Base-by-base conservation (phyloP, 2,329 filamentous ascomycete species). In the Reticulascus tulasneorum region DNA sequence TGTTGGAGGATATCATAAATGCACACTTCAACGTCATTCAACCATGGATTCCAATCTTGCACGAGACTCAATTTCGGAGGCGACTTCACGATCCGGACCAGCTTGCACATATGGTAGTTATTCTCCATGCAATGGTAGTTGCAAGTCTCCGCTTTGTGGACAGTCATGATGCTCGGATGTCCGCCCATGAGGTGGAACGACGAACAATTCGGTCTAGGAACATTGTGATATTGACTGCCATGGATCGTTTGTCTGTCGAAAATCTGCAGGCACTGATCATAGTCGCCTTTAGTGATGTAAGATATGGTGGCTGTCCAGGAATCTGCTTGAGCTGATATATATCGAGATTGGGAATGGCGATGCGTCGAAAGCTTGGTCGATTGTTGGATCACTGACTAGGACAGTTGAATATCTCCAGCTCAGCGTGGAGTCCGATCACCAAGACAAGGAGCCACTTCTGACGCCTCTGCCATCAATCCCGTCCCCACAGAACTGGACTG, bases 41-140 rank as follows among this genome's bases (percentile, higher is more conserved):
- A 24, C 63, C 63, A 8, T 67, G 62, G 57, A 62, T 63, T 7
- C 60, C 60, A 1, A 60, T 65, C 11, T 34, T 64, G 7, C 60
- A 63, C 33, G 49, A 58, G 32, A 49, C 46, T 1, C 38, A 47
- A 3, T 60, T 61, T 24, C 47, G 53, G 1, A 37, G 38, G n/a
- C 47, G 51, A 3, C 33, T 63, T 2, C 35, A 45, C 11, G 45
- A 58, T 10, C 38, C 47, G 5, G 27, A 33, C 4, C 47, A 62
- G 13, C 45, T 50, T 6, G 41, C 45, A 1, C 48, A 49, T 9
- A 43, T 64, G 4, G 45, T 47, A 1, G 52, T 60, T 2, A 47
- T 66, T 2, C 44, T 65, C 9, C 57, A 64, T 41, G 58, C 62
- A 1, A 64, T 66, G 33, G 42, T 54, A 7, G 45, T 53, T 7